Base-by-base conservation (phyloP, 176 grass and related monocot species). In the Cenchrus americanus region DNA sequence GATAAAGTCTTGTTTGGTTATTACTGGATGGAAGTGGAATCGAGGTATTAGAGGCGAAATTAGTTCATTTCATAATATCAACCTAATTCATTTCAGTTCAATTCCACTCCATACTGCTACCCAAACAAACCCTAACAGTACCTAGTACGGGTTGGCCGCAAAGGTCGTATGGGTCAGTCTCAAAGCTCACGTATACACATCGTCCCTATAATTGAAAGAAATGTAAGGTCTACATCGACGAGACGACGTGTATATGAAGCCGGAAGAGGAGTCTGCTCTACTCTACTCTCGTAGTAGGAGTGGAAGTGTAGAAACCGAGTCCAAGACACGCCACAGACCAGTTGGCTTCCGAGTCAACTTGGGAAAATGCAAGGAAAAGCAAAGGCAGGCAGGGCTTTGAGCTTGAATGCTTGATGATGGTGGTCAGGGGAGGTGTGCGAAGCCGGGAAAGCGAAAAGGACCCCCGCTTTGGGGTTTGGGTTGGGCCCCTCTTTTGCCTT, bases 381-480 rank as follows among this genome's bases (percentile, higher is more conserved):
- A 78, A 63, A 46, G 57, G n/a, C 4, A 61, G 9, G 1, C 9
- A 44, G 1, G 6, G 6, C n/a, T n/a, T n/a, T n/a, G n/a, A n/a
- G n/a, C n/a, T n/a, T n/a, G n/a, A 44, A 44, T 5, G 4, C 6
- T 2, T 24, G 14, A 50, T 26, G 22, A 23, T 49, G 68, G 62
- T 80, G 27, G 46, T 8, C 46, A 8, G 10, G 10, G 46, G 46
- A 69, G 70, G 87, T 69, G 76, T 80, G 75, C 69, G 68, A 74
- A 75, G 21, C 18, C 6, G 13, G 47, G 48, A 80, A 87, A 77
- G 63, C 5, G 4, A 30, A 62, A 80, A 69, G 32, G 81, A 27
- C 22, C 9, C n/a, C 5, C 2, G 61, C 81, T 42, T 84, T 41
- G 69, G 76, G 50, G 41, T 46, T 51, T 51, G 75, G 42, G 82